phyloP scores from a whole-genome alignment of 148 eudicot species.

The Tetragonia tetragonoides region DNA sequence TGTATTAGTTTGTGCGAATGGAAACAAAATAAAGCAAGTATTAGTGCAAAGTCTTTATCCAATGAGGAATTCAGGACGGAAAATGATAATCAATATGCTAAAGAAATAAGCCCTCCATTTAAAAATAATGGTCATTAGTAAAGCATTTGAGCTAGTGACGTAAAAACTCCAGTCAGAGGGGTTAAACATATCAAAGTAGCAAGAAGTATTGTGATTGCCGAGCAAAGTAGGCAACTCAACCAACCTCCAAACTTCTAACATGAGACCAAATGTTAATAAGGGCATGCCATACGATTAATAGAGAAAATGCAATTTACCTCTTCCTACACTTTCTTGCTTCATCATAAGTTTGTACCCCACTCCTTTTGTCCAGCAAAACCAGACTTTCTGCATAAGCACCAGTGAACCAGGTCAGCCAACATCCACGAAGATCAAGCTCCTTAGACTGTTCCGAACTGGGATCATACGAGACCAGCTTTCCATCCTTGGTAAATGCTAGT shows the following conservation, averaged over 20 bases:
- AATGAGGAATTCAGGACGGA: too few relatives aligned
- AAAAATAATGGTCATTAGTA: background rate
- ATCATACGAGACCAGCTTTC: conserved; percentile 20
- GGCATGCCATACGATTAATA: background rate
- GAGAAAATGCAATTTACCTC: conserved; percentile 6
- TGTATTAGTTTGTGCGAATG: background rate
- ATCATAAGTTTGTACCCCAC: conserved; percentile 15
- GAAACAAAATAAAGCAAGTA: background rate
- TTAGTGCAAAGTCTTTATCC: too few relatives aligned
- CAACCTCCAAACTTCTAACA: background rate
- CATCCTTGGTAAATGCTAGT: conserved; percentile 5
- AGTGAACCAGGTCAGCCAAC: conserved; percentile 18
- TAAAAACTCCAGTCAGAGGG: background rate
- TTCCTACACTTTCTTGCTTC: background rate
- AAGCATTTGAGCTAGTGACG: background rate
- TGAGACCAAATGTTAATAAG: background rate
- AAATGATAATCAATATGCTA: too few relatives aligned
- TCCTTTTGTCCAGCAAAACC: conserved; percentile 15
- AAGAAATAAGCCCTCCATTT: background rate
- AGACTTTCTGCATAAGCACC: conserved; percentile 15
- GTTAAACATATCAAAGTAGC: background rate
- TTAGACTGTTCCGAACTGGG: background rate
- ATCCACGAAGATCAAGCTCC: conserved; percentile 6
- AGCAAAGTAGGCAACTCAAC: background rate
- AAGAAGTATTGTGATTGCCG: background rate